Percentiles rank a stretch among this genome's conserved stretches.
phyloP scores from a whole-genome alignment of 257 asterid species.

The Gardenia jasminoides region DNA sequence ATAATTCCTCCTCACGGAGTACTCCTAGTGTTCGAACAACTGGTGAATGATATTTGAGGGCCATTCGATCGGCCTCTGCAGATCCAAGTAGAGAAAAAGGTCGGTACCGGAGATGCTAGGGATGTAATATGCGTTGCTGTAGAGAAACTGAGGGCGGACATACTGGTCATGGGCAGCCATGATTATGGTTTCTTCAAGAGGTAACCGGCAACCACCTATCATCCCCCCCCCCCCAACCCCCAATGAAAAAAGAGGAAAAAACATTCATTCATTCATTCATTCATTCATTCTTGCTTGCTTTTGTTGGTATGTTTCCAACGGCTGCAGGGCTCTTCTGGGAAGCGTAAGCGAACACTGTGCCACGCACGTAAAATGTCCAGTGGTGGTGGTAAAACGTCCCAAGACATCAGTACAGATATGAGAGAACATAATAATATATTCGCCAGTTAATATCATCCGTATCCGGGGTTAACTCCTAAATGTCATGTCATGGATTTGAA shows the following conservation, averaged over 20 bases:
- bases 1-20: too few relatives aligned
- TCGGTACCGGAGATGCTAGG: constrained; percentile 64
- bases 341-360: constrained; percentile 32
- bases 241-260: too few relatives aligned
- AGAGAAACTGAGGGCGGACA: constrained; percentile 53
- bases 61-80: constrained; percentile 9
- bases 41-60: not conserved
- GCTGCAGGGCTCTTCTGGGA: constrained; percentile 26
- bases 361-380: constrained; percentile 22
- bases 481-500: too few relatives aligned
- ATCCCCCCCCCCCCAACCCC: too few relatives aligned
- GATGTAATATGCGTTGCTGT: constrained; percentile 59
- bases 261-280: too few relatives aligned
- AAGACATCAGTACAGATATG: not conserved
- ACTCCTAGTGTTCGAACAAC: too few relatives aligned
- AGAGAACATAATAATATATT: too few relatives aligned
- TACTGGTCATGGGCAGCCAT: constrained; percentile 68
- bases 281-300: too few relatives aligned
- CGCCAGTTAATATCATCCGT: too few relatives aligned
- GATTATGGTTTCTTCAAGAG: constrained; percentile 72
- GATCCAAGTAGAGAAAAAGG: constrained; percentile 55
- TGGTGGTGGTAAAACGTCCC: constrained; percentile 25
- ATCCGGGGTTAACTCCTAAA: too few relatives aligned
- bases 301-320: not conserved
- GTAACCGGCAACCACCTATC: too few relatives aligned